These are phyloP conservation scores for Spiromastix sp. DNA, from an alignment of 2,329 filamentous ascomycete genomes.

Conservation along the genomic window DNA sequence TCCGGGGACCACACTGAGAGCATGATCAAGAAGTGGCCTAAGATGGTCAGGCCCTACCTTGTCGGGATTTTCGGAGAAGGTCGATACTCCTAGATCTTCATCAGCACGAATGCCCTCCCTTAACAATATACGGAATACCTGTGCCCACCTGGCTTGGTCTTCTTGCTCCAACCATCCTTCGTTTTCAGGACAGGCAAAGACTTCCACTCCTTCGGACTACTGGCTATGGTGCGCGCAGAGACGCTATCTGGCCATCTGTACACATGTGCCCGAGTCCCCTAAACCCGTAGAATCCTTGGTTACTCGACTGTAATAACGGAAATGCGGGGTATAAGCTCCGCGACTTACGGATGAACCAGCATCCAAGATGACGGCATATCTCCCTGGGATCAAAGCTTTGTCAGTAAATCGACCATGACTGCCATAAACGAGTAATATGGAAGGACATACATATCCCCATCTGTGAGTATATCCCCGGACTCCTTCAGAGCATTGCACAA, in stretches of 20 bases:
- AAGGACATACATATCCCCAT: conserved; percentile 33
- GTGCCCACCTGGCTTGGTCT: conserved; percentile 68
- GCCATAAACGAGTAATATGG: not conserved
- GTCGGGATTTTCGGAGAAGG: conserved; percentile 68
- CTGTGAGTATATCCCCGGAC: conserved; percentile 19
- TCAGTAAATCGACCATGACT: conserved; percentile 12
- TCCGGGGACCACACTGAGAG: conserved; percentile 63
- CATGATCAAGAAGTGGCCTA: conserved; percentile 68
- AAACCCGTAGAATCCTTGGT: conserved; percentile 5
- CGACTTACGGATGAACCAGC: conserved; percentile 78
- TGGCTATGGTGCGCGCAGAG: conserved; percentile 52
- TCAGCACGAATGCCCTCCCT: not conserved
- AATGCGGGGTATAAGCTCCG: not conserved
- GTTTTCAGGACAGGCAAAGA: conserved; percentile 71
- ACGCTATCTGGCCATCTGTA: conserved; percentile 84
- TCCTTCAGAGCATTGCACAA: too few species aligned
- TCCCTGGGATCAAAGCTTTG: conserved; percentile 31
- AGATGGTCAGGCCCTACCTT: conserved; percentile 75
- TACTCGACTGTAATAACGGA: not conserved
- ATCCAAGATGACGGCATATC: conserved; percentile 92
- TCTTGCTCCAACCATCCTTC: conserved; percentile 81
- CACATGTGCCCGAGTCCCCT: conserved; percentile 83
- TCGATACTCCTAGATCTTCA: conserved; percentile 57
- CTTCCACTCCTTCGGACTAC: conserved; percentile 49
- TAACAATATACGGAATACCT: not conserved